Conservation (phyloP, 768 basidiomycete species). For the Cubamyces sp. region DNA sequence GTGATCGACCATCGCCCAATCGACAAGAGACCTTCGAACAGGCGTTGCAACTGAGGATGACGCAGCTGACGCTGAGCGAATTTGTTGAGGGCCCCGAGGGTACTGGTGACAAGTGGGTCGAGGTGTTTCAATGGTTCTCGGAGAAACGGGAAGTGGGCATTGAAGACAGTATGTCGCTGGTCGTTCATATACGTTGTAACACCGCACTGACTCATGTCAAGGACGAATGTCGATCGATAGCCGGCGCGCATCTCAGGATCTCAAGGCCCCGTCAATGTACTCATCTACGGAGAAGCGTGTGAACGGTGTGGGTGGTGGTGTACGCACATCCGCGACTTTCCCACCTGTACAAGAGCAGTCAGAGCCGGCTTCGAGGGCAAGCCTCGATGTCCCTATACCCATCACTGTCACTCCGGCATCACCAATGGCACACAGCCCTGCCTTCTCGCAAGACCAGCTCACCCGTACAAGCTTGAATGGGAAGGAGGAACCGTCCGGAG, state of each 20-base stretch:
- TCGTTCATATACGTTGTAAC: neutral
- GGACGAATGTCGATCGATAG: conserved; percentile 37
- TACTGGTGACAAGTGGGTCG: conserved; percentile 80
- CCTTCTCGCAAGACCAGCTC: conserved; percentile 15
- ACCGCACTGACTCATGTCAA: conserved; percentile 4
- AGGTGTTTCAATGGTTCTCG: conserved; percentile 86
- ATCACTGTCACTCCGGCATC: conserved; percentile 70
- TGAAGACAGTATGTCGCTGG: conserved; percentile 35
- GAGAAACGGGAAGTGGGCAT: conserved; percentile 50
- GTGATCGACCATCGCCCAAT: conserved; percentile 54
- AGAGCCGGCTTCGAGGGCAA: conserved; percentile 12
- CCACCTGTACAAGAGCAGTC: conserved; percentile 18
- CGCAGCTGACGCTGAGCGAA: conserved; percentile 80
- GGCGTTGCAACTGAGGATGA: conserved; percentile 84
- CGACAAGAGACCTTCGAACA: conserved; percentile 70
- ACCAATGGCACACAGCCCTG: conserved; percentile 40
- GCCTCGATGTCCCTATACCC: conserved; percentile 33
- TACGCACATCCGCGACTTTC: conserved; percentile 10
- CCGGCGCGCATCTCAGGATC: conserved; percentile 34
- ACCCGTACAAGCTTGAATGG: conserved; percentile 14
- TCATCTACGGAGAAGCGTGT: conserved; percentile 21
- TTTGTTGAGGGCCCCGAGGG: conserved; percentile 84
- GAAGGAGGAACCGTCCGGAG: conserved; percentile 7
- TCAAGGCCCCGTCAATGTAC: conserved; percentile 35
- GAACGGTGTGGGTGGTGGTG: neutral